Evolutionary conservation across 129 eudicot species (phyloP).

Genomic region (Lactuca sativa): DNA sequence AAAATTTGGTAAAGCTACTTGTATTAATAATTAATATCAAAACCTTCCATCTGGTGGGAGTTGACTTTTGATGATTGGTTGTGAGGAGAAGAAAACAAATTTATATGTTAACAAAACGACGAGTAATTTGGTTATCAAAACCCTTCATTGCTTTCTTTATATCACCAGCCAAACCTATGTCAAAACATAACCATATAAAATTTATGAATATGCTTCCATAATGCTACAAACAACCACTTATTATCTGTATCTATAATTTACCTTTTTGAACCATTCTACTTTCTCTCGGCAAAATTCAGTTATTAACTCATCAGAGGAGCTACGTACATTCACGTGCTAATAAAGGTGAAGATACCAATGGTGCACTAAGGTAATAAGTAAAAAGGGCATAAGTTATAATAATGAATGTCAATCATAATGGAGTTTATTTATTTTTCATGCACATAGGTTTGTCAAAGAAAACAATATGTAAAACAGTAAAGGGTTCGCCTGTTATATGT

Average conservation of each 20-base stretch:
- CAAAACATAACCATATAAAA: conserved; percentile 8
- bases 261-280: conserved; percentile 98
- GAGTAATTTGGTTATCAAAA: background rate
- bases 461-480: conserved; percentile 34
- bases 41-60: too few species aligned
- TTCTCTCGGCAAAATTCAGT: conserved; percentile 93
- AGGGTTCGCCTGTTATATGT: conserved; percentile 79
- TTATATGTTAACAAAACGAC: too few species aligned
- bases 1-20: too few species aligned
- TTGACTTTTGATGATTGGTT: too few species aligned
- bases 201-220: background rate
- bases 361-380: conserved; percentile 59
- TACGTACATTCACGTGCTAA: conserved; percentile 95
- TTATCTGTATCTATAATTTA: conserved; percentile 15
- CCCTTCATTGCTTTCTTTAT: conserved; percentile 99
- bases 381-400: background rate
- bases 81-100: too few species aligned
- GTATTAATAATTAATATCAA: too few species aligned
- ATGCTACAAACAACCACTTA: conserved; percentile 1
- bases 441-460: background rate
- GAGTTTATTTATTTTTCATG: background rate
- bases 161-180: conserved; percentile 95
- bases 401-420: conserved; percentile 9
- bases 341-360: conserved; percentile 83
- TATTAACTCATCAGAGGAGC: conserved; percentile 87